Conservation (phyloP, 2,329 filamentous ascomycete genomes). For the Chrysoporthe deuterocubensis region DNA sequence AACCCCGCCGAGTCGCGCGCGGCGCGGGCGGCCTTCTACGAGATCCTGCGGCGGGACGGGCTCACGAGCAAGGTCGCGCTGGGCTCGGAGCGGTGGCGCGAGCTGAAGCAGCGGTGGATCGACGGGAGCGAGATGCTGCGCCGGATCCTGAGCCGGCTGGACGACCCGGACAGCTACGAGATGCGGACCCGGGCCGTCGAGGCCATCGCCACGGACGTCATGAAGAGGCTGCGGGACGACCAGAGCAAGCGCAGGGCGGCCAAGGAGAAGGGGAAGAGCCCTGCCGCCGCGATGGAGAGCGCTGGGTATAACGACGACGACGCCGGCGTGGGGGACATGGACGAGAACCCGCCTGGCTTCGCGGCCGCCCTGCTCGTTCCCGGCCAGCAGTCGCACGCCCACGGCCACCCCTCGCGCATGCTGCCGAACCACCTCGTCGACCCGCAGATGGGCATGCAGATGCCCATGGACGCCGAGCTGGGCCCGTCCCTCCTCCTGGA, state of each 20-base stretch:
- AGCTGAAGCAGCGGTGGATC: constrained; percentile 72
- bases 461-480: constrained; percentile 47
- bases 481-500: constrained; percentile 45
- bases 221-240: constrained; percentile 76
- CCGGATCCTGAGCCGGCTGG: constrained; percentile 55
- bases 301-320: constrained; percentile 46
- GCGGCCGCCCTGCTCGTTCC: constrained; percentile 21
- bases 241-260: constrained; percentile 51
- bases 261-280: constrained; percentile 21
- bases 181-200: constrained; percentile 71
- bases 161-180: constrained; percentile 59
- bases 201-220: constrained; percentile 73
- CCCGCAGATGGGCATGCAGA: constrained; percentile 48
- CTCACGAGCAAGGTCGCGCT: constrained; percentile 76
- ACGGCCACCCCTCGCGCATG: constrained; percentile 17
- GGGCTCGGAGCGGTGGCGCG: constrained; percentile 71
- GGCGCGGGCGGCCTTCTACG: constrained; percentile 68
- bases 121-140: constrained; percentile 59
- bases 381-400: constrained; percentile 27
- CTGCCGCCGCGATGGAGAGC: constrained; percentile 32
- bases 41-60: constrained; percentile 65
- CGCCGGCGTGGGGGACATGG: constrained; percentile 8
- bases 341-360: constrained; percentile 18
- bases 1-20: constrained; percentile 56
- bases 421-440: constrained; percentile 29